Conservation (phyloP, 305 asterid genomes). For the Caryopteris hybrid region DNA sequence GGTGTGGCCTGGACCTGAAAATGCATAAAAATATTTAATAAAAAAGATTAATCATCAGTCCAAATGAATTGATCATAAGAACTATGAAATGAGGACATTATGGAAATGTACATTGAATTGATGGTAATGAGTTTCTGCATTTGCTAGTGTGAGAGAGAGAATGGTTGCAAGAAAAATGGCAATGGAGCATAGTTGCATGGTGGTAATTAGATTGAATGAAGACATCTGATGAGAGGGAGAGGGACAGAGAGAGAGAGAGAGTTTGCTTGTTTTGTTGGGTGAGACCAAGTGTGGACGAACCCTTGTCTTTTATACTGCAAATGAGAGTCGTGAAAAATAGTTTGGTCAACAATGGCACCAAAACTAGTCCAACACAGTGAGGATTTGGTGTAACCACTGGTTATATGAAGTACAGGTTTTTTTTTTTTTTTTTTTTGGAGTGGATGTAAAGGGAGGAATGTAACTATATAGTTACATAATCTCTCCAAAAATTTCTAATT, state of each 20-base stretch:
- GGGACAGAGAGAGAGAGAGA: not conserved
- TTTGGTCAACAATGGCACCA: slow-evolving; percentile 25
- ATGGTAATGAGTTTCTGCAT: slow-evolving; percentile 44
- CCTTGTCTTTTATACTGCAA: slow-evolving; percentile 18
- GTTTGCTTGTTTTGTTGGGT: slow-evolving; percentile 4
- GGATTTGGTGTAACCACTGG: slow-evolving; percentile 39
- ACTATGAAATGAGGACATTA: not conserved
- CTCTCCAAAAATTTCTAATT: no score
- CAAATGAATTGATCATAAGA: not conserved
- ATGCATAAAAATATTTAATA: not conserved
- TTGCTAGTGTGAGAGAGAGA: slow-evolving; percentile 22
- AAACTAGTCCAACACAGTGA: slow-evolving; percentile 17
- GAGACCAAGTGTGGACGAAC: not conserved
- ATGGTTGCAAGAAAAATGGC: slow-evolving; percentile 21
- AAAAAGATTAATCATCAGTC: not conserved
- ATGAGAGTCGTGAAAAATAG: not conserved
- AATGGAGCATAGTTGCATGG: slow-evolving; percentile 15
- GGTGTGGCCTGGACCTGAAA: slow-evolving; percentile 40
- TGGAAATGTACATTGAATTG: slow-evolving; percentile 34
- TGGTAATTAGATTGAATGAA: not conserved
- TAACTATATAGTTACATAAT: no score
- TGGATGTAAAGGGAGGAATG: no score
- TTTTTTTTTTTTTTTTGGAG: no score
- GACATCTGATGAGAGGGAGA: not conserved
- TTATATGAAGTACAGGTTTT: no score